Base-by-base conservation (phyloP, 768 basidiomycete genomes). In the Holtermannia corniformis region DNA sequence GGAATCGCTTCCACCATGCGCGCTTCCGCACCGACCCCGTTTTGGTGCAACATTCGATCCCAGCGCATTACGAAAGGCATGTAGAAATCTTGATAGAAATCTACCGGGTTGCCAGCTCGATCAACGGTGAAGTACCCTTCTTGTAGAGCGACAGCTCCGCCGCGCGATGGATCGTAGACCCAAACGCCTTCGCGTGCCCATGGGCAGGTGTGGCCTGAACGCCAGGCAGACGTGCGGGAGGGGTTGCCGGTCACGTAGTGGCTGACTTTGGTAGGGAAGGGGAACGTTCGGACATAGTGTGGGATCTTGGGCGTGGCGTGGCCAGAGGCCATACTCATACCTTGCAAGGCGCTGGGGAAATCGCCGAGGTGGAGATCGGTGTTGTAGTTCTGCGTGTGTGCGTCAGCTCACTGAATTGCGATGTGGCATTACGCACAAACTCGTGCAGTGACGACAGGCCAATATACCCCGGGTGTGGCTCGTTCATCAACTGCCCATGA, bases 171-270 rank as follows among this genome's bases (percentile, higher is more conserved):
- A 62, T 88, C 85, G 83, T 85, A 96, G 0, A 82, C 81, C 93
- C 95, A 99, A 3, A 97, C 87, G 16, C 86, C 87, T 58, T 97
- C 90, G 75, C 83, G 79, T 62, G 87, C 84, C 91, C 91, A 93
- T 3, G 91, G 60, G 64, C 91, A 95, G 69, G 13, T 84, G 82
- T 56, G 68, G 49, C 59, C 59, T 4, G 70, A 64, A 13, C 77
- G 76, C 90, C 89, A 92, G 0, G 79, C 56, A 4, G 27, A 44
- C 74, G 7, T 79, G 16, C 52, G 76, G 0, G 75, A 67, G 0
- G 79, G 66, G 63, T 91, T 89, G 14, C 89, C 76, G 1, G 84
- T 67, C 3, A 75, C 77, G 20, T 76, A 70, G 0, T 78, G 77
- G 0, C 83, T 83, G 41, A 78, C 74, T 25, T 79, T 78, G 1